Conservation (phyloP, 345 rosid species). For the Salix arbutifolia region DNA sequence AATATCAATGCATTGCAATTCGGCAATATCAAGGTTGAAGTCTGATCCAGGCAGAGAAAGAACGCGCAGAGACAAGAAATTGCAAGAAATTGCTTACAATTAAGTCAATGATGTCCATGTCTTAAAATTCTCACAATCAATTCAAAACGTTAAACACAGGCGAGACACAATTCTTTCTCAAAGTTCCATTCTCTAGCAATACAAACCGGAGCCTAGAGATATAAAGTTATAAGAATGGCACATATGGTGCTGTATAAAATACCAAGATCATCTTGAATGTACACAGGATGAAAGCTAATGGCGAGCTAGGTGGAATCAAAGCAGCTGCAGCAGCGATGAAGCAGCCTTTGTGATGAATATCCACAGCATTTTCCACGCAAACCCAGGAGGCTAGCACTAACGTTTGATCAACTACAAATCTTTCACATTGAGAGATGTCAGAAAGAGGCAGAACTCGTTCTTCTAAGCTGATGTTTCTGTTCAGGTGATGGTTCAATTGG, state of each 20-base stretch:
- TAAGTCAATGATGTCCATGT: neutral
- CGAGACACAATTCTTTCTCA: neutral
- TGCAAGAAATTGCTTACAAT: too few relatives aligned
- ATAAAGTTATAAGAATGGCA: conserved; percentile 16
- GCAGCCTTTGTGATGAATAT: conserved; percentile 7
- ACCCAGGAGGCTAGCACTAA: conserved; percentile 14
- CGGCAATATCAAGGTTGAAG: too few relatives aligned
- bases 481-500: conserved; percentile 19
- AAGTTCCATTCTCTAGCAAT: neutral
- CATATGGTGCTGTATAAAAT: conserved; percentile 12
- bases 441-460: conserved; percentile 49
- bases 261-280: conserved; percentile 12
- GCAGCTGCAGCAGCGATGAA: neutral
- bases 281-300: conserved; percentile 15
- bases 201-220: conserved; percentile 6
- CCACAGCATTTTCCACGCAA: conserved; percentile 7
- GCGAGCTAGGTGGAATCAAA: neutral
- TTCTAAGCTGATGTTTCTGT: conserved; percentile 46
- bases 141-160: neutral
- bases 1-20: neutral
- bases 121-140: neutral
- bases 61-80: too few relatives aligned
- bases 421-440: conserved; percentile 13
- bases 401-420: conserved; percentile 12
- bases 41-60: too few relatives aligned